Percentiles rank a stretch among this genome's conserved stretches.
Conservation (phyloP, 2,329 filamentous ascomycete species). For the Diaporthe ampelina region DNA sequence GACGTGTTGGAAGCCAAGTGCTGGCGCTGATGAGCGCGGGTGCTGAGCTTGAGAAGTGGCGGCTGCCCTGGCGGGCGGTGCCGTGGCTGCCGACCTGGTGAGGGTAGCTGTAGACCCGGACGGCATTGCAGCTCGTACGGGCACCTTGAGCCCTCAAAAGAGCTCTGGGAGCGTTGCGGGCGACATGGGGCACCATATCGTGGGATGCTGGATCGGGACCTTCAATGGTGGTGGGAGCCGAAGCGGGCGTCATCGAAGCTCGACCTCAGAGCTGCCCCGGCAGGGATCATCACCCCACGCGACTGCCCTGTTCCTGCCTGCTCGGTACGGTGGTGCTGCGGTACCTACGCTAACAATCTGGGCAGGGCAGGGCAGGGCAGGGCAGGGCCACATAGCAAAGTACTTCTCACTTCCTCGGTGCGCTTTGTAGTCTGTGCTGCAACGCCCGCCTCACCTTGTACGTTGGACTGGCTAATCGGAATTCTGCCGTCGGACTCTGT, state of each 20-base stretch:
- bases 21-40: background rate
- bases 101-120: background rate
- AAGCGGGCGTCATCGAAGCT: slow-evolving; percentile 26
- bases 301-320: background rate
- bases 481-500: background rate
- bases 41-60: slow-evolving; percentile 22
- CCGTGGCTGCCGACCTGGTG: slow-evolving; percentile 1
- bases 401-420: background rate
- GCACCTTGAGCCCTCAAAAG: slow-evolving; percentile 11
- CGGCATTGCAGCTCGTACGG: background rate
- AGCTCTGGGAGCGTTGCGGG: slow-evolving; percentile 35
- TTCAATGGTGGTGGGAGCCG: background rate
- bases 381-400: background rate
- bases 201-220: background rate
- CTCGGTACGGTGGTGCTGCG: background rate
- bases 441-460: too few relatives aligned
- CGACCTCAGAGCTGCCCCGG: slow-evolving; percentile 5
- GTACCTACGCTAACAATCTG: slow-evolving; percentile 1
- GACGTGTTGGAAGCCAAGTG: background rate
- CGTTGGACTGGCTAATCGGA: slow-evolving; percentile 22
- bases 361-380: background rate
- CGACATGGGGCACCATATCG: slow-evolving; percentile 40
- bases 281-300: slow-evolving; percentile 26
- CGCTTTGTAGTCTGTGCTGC: background rate
- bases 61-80: background rate